Evolutionary conservation across 306 rosid species (phyloP), one percentile per base, ranked within the genome.

Genomic region (Sindora glabra): DNA sequence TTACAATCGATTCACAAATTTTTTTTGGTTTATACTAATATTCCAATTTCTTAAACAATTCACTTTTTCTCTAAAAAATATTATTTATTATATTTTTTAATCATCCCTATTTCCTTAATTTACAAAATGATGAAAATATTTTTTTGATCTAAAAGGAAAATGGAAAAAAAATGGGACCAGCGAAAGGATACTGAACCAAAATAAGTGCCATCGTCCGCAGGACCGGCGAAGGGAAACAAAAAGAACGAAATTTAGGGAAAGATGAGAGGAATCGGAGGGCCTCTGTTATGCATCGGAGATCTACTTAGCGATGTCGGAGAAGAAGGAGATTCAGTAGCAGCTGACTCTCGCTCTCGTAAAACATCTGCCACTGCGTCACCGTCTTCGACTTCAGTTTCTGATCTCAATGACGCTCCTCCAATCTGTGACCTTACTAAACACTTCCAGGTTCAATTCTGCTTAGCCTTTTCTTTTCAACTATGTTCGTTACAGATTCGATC

Each of bases 251-350:
- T 3, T 5, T 37, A n/a, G n/a, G n/a, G 2, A 49, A 24, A 50
- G 57, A 83, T 91, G 97, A 78, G 77, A 77, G 96, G 96, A 40
- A 86, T 69, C 1, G 96, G 97, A 60, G 97, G 97, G 0, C 96
- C 96, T 38, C 95, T 87, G 29, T 67, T 87, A 2, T 77, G 89
- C 83, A 85, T 91, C 10, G 98, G 95, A 70, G 96, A 91, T 81
- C 81, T 91, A 52, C 87, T 87, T 1, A 70, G 70, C 86, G 96
- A 91, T 58, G 78, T 91, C 39, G 98, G 94, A 5, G 96, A 85
- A 38, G 81, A 68, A 47, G 66, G 63, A 34, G 56, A 21, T 15
- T 37, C 40, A 8, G 64, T 18, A n/a, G 16, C 40, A 3, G 29
- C 59, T 4, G 34, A 13, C 21, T 16, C 60, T 10, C 34, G 15